Evolutionary conservation across 2,329 filamentous ascomycete species (phyloP).

Genomic region (Hypoxylon sp.): DNA sequence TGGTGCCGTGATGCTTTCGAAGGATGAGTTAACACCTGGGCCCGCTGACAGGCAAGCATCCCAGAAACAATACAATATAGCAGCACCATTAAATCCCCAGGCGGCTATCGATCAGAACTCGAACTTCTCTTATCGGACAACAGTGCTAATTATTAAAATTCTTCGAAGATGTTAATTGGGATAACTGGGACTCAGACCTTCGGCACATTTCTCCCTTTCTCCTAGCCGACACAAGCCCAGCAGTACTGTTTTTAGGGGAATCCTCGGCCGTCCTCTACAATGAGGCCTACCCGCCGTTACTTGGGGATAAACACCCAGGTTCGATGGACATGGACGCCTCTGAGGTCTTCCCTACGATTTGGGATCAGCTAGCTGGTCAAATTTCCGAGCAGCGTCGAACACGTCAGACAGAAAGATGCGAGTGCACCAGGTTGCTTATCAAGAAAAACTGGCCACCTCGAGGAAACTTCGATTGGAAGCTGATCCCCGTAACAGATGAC

Average conservation of each 20-base stretch:
- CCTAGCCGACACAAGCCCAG: slow-evolving; percentile 54
- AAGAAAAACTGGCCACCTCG: slow-evolving; percentile 53
- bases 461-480: slow-evolving; percentile 60
- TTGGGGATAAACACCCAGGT: slow-evolving; percentile 53
- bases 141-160: slow-evolving; percentile 23
- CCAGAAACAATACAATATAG: not conserved
- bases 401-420: slow-evolving; percentile 42
- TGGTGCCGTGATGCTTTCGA: slow-evolving; percentile 29
- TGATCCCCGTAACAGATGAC: slow-evolving; percentile 57
- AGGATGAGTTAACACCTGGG: not conserved
- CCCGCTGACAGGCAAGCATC: not conserved
- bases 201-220: slow-evolving; percentile 55
- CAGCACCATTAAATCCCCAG: not conserved
- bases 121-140: not conserved
- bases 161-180: slow-evolving; percentile 56
- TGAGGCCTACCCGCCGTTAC: slow-evolving; percentile 51
- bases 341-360: slow-evolving; percentile 57
- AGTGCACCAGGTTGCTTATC: slow-evolving; percentile 51
- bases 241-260: slow-evolving; percentile 55
- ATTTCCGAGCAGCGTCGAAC: slow-evolving; percentile 50
- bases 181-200: slow-evolving; percentile 57
- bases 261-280: slow-evolving; percentile 54
- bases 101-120: not conserved
- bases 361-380: slow-evolving; percentile 48
- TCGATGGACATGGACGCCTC: slow-evolving; percentile 55